Conservation (phyloP, 2,329 filamentous ascomycete genomes). For the Colletotrichum lupini region DNA sequence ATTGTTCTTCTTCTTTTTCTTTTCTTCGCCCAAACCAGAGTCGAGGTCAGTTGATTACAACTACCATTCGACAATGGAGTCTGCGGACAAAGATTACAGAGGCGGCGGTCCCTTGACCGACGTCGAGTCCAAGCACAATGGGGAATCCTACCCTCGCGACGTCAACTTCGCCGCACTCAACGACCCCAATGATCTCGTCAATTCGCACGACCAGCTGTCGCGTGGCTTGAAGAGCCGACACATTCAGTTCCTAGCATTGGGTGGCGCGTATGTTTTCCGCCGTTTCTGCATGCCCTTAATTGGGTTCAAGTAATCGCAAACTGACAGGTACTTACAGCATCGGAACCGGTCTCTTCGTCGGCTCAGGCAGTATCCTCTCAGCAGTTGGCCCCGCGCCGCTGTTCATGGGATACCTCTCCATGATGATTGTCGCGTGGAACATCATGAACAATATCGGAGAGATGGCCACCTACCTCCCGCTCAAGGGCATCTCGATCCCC, state of each 20-base stretch:
- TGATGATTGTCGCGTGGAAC: constrained; percentile 64
- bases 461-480: constrained; percentile 65
- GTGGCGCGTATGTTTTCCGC: constrained; percentile 50
- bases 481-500: constrained; percentile 67
- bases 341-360: constrained; percentile 73
- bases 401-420: constrained; percentile 74
- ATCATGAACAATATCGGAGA: constrained; percentile 67
- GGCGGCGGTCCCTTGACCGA: constrained; percentile 31
- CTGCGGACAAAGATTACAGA: constrained; percentile 30
- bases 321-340: constrained; percentile 51
- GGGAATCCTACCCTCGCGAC: constrained; percentile 36
- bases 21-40: neutral
- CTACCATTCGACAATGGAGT: constrained; percentile 15
- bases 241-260: constrained; percentile 70
- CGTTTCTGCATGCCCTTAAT: neutral
- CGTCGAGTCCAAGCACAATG: constrained; percentile 38
- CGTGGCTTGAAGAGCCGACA: constrained; percentile 70
- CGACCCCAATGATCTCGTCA: constrained; percentile 48
- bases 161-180: constrained; percentile 39
- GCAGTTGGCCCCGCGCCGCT: constrained; percentile 72
- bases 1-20: neutral
- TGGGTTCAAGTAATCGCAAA: neutral
- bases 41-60: neutral
- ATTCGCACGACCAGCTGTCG: constrained; percentile 58
- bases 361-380: constrained; percentile 67